These are phyloP conservation scores for Flaveria sonorensis DNA, from an alignment of 129 eudicot species.

Conservation along the genomic window DNA sequence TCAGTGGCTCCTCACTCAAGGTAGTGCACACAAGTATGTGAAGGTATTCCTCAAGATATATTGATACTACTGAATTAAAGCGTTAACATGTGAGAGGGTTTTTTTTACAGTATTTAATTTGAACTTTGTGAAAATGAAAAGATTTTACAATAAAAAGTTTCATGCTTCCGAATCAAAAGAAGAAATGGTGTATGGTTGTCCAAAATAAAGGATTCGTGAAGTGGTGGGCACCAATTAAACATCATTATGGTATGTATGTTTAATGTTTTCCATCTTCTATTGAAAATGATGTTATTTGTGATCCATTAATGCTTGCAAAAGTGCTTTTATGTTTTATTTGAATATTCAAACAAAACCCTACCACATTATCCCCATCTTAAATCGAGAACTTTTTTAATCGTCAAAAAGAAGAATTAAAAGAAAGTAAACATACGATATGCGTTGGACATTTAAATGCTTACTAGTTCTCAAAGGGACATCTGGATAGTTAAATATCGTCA, in stretches of 20 bases:
- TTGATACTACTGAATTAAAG: too few relatives aligned
- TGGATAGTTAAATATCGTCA: too few relatives aligned
- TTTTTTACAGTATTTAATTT: too few relatives aligned
- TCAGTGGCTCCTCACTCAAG: too few relatives aligned
- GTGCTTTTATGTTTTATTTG: conserved; percentile 33
- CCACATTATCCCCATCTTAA: conserved; percentile 16
- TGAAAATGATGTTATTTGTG: conserved; percentile 11
- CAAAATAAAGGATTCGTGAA: conserved; percentile 24
- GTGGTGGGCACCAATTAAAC: conserved; percentile 42
- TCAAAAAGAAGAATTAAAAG: background rate
- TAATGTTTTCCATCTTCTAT: conserved; percentile 6
- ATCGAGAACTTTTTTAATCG: background rate
- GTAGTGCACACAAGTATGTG: too few relatives aligned
- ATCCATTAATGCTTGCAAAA: conserved; percentile 27
- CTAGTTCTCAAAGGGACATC: background rate
- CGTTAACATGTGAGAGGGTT: too few relatives aligned
- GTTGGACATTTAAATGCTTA: background rate
- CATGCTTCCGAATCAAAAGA: conserved; percentile 22
- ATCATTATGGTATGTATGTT: conserved; percentile 22
- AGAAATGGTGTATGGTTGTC: conserved; percentile 24
- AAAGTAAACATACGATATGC: background rate
- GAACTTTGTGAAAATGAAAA: too few relatives aligned
- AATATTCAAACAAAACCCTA: conserved; percentile 25
- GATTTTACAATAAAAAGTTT: background rate
- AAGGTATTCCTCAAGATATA: too few relatives aligned